A percentile compares a stretch with the other conserved stretches of the same genome.
phyloP scores from a whole-genome alignment of 148 eudicot species.

The Fallopia convolvulus region DNA sequence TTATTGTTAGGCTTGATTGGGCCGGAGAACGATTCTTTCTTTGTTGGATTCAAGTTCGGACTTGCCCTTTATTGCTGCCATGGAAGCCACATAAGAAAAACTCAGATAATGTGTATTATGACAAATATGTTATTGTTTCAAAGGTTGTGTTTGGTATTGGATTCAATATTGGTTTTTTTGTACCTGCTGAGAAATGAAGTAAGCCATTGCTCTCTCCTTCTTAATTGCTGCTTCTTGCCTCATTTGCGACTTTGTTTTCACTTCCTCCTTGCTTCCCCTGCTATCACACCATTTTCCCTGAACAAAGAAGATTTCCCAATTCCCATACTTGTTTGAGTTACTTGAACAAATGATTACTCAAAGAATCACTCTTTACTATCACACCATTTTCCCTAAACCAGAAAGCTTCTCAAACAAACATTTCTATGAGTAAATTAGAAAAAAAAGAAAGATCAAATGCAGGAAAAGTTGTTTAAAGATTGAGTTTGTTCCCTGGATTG shows the following conservation, averaged over 20 bases:
- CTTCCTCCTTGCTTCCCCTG: slow-evolving; percentile 65
- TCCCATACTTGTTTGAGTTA: too few relatives aligned
- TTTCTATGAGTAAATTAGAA: too few relatives aligned
- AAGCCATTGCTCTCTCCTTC: slow-evolving; percentile 73
- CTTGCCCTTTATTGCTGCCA: slow-evolving; percentile 47
- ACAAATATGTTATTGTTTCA: background rate
- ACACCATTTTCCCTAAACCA: too few relatives aligned
- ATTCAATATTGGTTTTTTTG: background rate
- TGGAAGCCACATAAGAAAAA: background rate
- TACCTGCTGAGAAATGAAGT: slow-evolving; percentile 61
- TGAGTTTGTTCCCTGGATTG: background rate
- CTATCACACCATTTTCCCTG: slow-evolving; percentile 87
- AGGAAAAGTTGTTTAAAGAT: background rate
- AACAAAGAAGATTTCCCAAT: too few relatives aligned
- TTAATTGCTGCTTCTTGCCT: slow-evolving; percentile 73
- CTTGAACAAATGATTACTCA: too few relatives aligned
- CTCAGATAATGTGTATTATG: background rate
- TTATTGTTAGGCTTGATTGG: too few relatives aligned
- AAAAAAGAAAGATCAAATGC: too few relatives aligned
- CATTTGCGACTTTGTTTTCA: slow-evolving; percentile 64
- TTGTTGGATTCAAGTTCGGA: slow-evolving; percentile 27
- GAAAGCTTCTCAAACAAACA: too few relatives aligned
- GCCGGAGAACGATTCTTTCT: slow-evolving; percentile 11
- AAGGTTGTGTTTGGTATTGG: too few relatives aligned
- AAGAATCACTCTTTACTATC: too few relatives aligned